Evolutionary conservation across 148 eudicot genomes (phyloP).

Genomic region (Heliamphora exappendiculata): DNA sequence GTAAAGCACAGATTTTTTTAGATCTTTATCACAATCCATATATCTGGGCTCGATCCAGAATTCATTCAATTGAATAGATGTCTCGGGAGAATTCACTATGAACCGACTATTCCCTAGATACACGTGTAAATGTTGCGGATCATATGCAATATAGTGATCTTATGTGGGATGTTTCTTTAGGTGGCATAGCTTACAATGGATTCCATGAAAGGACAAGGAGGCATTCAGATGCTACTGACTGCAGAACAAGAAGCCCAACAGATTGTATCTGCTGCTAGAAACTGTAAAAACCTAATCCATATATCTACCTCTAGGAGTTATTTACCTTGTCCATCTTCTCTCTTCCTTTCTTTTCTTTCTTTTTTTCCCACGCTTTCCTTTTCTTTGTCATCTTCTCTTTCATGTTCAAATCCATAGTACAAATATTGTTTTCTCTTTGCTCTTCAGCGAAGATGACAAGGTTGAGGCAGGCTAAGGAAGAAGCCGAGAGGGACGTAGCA

Average conservation of each 20-base stretch:
- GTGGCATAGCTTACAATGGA: slow-evolving; percentile 30
- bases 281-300: slow-evolving; percentile 21
- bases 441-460: slow-evolving; percentile 36
- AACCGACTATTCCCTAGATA: no score
- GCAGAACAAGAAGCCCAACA: slow-evolving; percentile 70
- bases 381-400: background rate
- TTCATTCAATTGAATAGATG: no score
- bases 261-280: slow-evolving; percentile 47
- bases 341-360: background rate
- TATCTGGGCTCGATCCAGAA: no score
- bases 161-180: background rate
- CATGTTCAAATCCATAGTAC: background rate
- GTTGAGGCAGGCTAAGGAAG: slow-evolving; percentile 56
- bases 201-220: slow-evolving; percentile 51
- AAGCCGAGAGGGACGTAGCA: slow-evolving; percentile 48
- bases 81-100: no score
- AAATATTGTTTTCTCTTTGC: background rate
- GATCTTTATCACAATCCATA: no score
- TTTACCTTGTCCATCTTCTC: background rate
- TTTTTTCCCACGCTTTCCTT: background rate
- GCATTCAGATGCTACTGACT: slow-evolving; percentile 54
- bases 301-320: background rate
- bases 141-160: background rate
- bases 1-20: no score
- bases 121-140: background rate